phyloP scores from a whole-genome alignment of 257 asterid species.

The Solanum piurae region DNA sequence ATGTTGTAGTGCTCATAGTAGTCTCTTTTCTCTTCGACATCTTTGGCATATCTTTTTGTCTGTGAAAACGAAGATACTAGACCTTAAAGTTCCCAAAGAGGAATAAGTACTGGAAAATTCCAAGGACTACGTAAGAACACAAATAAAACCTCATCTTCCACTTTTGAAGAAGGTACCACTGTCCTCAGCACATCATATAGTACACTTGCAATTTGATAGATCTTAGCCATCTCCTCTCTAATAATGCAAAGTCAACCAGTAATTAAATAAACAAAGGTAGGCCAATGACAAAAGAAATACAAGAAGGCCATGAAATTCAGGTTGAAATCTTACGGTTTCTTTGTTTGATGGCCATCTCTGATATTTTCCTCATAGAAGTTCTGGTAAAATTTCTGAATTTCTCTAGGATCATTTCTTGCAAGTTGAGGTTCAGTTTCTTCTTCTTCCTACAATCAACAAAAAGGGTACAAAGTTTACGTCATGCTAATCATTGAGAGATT shows the following conservation, averaged over 20 bases:
- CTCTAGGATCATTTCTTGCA: slow-evolving; percentile 53
- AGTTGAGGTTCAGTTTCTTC: slow-evolving; percentile 35
- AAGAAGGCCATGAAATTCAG: not conserved
- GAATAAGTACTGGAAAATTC: not conserved
- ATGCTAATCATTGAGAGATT: not conserved
- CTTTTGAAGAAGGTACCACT: slow-evolving; percentile 44
- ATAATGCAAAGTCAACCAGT: slow-evolving; percentile 7
- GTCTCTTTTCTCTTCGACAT: slow-evolving; percentile 80
- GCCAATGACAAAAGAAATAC: not conserved
- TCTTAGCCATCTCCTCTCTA: slow-evolving; percentile 95
- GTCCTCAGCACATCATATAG: slow-evolving; percentile 70
- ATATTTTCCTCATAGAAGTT: slow-evolving; percentile 58
- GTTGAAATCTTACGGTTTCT: slow-evolving; percentile 64
- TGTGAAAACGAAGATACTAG: slow-evolving; percentile 17
- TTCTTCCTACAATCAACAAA: slow-evolving; percentile 61
- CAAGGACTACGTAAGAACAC: not conserved
- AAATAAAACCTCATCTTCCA: slow-evolving; percentile 62
- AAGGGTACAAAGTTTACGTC: not conserved
- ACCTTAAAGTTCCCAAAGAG: not conserved
- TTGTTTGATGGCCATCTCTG: slow-evolving; percentile 68
- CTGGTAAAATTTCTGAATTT: slow-evolving; percentile 63
- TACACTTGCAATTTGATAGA: slow-evolving; percentile 82
- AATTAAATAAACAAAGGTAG: not conserved
- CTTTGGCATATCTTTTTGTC: slow-evolving; percentile 64
- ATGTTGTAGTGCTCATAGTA: slow-evolving; percentile 84